Conservation (phyloP, 306 rosid genomes). For the Cicer cuneatum region DNA sequence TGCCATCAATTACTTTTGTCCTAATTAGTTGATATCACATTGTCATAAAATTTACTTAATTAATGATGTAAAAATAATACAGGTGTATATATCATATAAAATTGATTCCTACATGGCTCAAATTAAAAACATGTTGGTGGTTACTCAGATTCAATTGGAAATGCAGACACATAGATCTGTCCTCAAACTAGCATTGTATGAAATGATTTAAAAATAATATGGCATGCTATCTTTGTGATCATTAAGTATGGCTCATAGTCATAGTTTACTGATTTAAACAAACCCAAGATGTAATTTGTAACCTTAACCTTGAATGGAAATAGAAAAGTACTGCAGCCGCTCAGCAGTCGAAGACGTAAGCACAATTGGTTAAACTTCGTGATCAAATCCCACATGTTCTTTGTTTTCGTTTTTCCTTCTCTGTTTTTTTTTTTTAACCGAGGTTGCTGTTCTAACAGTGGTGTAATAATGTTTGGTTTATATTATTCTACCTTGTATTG, state of each 20-base stretch:
- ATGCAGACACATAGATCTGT: not conserved
- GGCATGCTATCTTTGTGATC: not conserved
- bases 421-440: not conserved
- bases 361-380: too few species aligned
- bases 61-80: not conserved
- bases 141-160: conserved; percentile 3
- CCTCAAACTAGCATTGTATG: conserved; percentile 33
- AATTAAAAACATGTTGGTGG: conserved; percentile 11
- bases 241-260: too few species aligned
- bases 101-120: conserved; percentile 2
- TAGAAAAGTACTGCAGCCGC: too few species aligned
- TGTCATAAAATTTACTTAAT: conserved; percentile 1
- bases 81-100: not conserved
- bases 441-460: not conserved
- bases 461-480: conserved; percentile 18
- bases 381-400: too few species aligned
- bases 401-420: not conserved
- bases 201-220: conserved; percentile 4
- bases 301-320: too few species aligned
- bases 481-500: conserved; percentile 39
- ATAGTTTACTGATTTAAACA: too few species aligned
- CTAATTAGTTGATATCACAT: conserved; percentile 16
- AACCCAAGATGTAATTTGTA: too few species aligned
- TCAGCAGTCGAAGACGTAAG: too few species aligned
- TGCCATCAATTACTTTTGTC: conserved; percentile 32